Evolutionary conservation across 2,329 filamentous ascomycete genomes (phyloP), one percentile per base, ranked within the genome.

Genomic region (Myriosclerotinia scirpicola): DNA sequence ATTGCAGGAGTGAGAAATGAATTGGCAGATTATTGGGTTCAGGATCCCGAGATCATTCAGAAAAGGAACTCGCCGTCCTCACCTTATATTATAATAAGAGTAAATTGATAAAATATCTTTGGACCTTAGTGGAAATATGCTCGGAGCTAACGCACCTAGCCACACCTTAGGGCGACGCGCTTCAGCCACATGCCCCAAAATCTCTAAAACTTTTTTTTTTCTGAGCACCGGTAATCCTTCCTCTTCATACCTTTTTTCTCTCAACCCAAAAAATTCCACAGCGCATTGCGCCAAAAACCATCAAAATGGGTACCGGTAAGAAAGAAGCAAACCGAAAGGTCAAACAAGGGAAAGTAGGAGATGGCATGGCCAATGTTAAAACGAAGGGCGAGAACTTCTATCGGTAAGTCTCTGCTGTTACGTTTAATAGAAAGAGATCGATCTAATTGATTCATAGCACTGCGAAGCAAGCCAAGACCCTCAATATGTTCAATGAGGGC

Each of bases 311-410:
- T 80, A 90, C 88, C 75, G 89, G 87, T 75, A 98, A 98, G 85
- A 97, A 97, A 80, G 94, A 98, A 81, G 88, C 87, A 71, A 85
- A 82, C 78, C 89, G 94, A 81, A 90, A 90, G 78, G 85, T 85
- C 82, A 90, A 93, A 78, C 88, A 97, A 85, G 92, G 92, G 73
- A 94, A 93, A 81, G 86, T 85, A 60, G 86, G 86, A 72, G 90
- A 95, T 87, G 92, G 92, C 78, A 92, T 97, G 87, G 88, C 81
- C 75, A 98, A 98, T 81, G 91, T 98, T 76, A 92, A 89, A 75
- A 84, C 88, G 74, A 99, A 99, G 82, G 95, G 95, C 81, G 94
- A 98, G 84, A 98, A 98, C 83, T 99, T 98, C 82, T 98, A 98
- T 83, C 88, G 91, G 84, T 90, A 81, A 71, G 83, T 40, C 40